Evolutionary conservation across 2,329 filamentous ascomycete genomes (phyloP).

Genomic region (Ophiocordyceps unilateralis): DNA sequence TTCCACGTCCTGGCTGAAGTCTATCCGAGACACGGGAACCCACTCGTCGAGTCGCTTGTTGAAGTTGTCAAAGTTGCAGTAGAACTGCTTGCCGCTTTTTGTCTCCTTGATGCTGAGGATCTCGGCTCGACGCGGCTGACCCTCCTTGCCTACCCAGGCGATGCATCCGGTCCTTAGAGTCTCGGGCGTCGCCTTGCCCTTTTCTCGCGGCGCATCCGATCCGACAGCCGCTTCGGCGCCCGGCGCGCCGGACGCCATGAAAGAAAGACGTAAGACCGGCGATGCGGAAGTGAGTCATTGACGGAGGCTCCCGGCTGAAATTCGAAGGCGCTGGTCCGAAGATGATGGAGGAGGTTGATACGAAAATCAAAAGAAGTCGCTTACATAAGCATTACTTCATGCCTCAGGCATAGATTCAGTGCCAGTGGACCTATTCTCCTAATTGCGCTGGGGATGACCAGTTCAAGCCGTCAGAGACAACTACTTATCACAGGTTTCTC

Average conservation of each 20-base stretch:
- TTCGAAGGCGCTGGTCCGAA: no score
- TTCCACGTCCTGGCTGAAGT: constrained; percentile 81
- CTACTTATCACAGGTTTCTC: no score
- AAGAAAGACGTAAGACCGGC: constrained; percentile 6
- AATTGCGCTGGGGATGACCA: no score
- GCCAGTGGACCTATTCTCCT: no score
- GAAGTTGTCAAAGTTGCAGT: constrained; percentile 97
- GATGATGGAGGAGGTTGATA: no score
- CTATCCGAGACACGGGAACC: constrained; percentile 67
- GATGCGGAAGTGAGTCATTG: no score
- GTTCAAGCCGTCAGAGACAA: no score
- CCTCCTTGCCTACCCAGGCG: constrained; percentile 51
- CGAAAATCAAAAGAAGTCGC: no score
- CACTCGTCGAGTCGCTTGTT: constrained; percentile 81
- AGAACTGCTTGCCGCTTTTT: constrained; percentile 77
- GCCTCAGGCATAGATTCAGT: no score
- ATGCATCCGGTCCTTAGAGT: constrained; percentile 51
- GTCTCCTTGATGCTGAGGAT: constrained; percentile 88
- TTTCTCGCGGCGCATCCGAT: constrained; percentile 43
- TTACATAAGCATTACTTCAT: no score
- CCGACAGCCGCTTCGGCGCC: constrained; percentile 37
- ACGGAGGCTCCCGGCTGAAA: no score
- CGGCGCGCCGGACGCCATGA: constrained; percentile 35
- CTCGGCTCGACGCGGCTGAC: constrained; percentile 77
- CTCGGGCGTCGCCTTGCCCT: constrained; percentile 67